Conservation (phyloP, 2,329 filamentous ascomycete genomes). For the Colletotrichum eleusines region DNA sequence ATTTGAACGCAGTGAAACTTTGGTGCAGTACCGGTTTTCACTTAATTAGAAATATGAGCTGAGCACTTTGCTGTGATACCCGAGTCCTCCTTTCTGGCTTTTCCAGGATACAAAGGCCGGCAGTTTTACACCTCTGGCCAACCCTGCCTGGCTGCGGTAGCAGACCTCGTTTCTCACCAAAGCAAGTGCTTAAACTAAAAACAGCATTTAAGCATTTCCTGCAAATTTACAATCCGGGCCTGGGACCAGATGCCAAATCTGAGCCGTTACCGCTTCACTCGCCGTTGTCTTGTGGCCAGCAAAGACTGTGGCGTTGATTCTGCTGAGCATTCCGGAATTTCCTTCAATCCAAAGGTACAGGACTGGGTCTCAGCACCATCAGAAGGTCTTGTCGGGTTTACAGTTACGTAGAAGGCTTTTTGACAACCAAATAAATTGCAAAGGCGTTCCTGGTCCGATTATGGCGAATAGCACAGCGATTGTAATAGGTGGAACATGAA, state of each 20-base stretch:
- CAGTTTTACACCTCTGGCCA: neutral
- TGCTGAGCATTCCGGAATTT: neutral
- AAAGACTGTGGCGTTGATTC: neutral
- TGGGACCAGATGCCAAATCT: neutral
- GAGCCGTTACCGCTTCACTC: no score
- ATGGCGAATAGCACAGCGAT: neutral
- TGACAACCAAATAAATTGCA: neutral
- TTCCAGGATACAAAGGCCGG: neutral
- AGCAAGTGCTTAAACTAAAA: neutral
- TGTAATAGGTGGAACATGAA: neutral
- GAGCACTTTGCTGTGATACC: neutral
- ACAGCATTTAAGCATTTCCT: neutral
- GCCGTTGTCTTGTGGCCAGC: neutral
- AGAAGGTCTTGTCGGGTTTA: neutral
- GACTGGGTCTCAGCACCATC: no score
- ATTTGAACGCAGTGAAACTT: neutral
- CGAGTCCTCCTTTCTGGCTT: neutral
- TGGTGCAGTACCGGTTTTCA: neutral
- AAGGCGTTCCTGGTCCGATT: neutral
- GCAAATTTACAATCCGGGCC: neutral
- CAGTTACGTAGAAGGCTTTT: neutral
- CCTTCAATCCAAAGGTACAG: no score
- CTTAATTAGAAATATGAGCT: neutral
- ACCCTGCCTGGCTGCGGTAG: no score
- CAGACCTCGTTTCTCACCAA: neutral